A percentile compares a stretch with the other conserved stretches of the same genome.
Evolutionary conservation across 257 asterid genomes (phyloP).

Genomic region (Jacaranda mimosifolia): DNA sequence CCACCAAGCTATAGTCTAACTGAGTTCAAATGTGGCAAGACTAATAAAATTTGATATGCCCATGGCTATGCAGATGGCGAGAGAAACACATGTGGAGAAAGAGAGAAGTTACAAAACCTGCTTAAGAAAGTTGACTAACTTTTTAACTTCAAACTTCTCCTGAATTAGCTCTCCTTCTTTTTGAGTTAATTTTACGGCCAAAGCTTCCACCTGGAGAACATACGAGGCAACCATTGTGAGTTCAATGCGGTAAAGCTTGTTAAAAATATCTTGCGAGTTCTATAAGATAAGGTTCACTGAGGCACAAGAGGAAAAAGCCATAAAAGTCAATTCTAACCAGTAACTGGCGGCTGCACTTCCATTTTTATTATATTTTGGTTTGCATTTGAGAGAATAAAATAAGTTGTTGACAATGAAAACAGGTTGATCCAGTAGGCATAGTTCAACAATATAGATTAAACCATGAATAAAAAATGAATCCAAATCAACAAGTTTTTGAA

Average conservation of each 20-base stretch:
- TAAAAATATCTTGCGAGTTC: too few species aligned
- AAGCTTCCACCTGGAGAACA: conserved; percentile 85
- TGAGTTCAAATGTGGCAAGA: background rate
- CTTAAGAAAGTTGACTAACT: conserved; percentile 88
- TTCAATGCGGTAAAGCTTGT: too few species aligned
- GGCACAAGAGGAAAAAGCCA: too few species aligned
- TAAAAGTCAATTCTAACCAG: too few species aligned
- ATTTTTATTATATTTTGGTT: too few species aligned
- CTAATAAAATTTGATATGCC: background rate
- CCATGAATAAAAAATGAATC: background rate
- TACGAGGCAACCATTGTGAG: background rate
- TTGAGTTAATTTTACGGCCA: conserved; percentile 92
- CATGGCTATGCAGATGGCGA: background rate
- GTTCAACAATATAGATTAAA: background rate
- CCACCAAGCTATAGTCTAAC: background rate
- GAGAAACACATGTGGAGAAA: background rate
- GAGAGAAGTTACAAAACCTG: conserved; percentile 59
- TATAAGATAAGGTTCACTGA: too few species aligned
- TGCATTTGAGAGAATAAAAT: background rate
- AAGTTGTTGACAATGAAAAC: background rate
- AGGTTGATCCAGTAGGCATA: background rate
- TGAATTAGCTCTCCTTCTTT: conserved; percentile 64
- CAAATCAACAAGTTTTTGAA: background rate
- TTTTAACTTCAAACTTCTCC: conserved; percentile 97
- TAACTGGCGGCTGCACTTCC: too few species aligned